Percentiles rank a stretch among this genome's conserved stretches.
Conservation (phyloP, 805 yeast genomes). For the Suhomyces prunicola region DNA sequence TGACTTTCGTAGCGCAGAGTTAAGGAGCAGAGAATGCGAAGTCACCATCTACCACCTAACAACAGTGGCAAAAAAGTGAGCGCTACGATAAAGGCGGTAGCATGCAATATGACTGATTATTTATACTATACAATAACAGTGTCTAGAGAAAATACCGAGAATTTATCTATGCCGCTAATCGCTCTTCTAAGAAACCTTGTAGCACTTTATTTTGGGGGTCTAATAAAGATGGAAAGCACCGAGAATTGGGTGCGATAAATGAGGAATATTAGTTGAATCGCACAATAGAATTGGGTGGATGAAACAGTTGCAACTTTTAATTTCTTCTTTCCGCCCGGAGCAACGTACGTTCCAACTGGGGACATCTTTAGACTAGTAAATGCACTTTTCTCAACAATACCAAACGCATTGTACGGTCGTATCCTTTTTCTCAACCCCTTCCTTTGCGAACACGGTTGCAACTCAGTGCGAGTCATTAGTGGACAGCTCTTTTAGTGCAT, state of each 20-base stretch:
- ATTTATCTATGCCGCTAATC: not conserved
- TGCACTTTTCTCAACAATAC: not conserved
- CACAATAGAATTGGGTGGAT: not conserved
- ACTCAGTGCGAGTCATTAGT: not conserved
- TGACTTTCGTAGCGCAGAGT: not conserved
- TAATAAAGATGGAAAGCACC: not conserved
- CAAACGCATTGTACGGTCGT: too few relatives aligned
- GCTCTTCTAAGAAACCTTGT: not conserved
- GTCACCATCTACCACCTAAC: not conserved
- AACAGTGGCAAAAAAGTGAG: not conserved
- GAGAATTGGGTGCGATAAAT: not conserved
- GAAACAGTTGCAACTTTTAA: not conserved
- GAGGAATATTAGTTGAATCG: not conserved
- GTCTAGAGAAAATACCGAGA: not conserved
- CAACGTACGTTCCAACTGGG: not conserved
- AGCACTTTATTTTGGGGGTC: not conserved
- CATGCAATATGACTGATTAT: not conserved
- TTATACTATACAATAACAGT: not conserved
- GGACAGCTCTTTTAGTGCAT: too few relatives aligned
- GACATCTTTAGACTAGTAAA: too few relatives aligned
- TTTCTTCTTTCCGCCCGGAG: not conserved
- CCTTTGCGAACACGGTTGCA: not conserved
- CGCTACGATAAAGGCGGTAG: not conserved
- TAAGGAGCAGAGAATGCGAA: not conserved
- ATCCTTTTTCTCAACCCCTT: not conserved